These are phyloP conservation scores for Cladobotryum protrusum DNA, from an alignment of 2,329 filamentous ascomycete genomes.

Conservation along the genomic window DNA sequence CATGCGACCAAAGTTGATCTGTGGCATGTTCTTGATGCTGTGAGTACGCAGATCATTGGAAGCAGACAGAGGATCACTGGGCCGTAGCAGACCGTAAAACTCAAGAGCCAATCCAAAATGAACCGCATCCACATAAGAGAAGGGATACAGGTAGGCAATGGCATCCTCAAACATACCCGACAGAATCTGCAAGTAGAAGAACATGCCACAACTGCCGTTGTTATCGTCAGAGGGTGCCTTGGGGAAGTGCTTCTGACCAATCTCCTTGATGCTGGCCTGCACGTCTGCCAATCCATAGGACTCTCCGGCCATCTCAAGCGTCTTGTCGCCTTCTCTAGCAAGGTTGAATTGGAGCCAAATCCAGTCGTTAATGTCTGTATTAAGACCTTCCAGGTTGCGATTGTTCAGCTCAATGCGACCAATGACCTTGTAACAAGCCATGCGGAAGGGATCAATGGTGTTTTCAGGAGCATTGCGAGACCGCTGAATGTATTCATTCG, in stretches of 20 bases:
- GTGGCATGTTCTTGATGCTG: constrained; percentile 63
- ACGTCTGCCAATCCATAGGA: constrained; percentile 62
- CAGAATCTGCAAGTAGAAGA: constrained; percentile 86
- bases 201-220: constrained; percentile 76
- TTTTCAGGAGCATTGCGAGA: constrained; percentile 78
- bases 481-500: constrained; percentile 82
- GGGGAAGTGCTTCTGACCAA: constrained; percentile 85
- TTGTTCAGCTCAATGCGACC: constrained; percentile 67
- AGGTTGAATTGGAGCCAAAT: constrained; percentile 68
- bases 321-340: constrained; percentile 57
- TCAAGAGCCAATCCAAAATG: constrained; percentile 88
- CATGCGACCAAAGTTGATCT: constrained; percentile 92
- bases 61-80: constrained; percentile 70
- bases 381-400: constrained; percentile 56
- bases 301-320: constrained; percentile 59
- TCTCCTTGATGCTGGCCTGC: constrained; percentile 75
- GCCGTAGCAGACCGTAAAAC: constrained; percentile 83
- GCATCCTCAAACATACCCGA: constrained; percentile 93
- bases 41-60: constrained; percentile 63
- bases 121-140: constrained; percentile 87
- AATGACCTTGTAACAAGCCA: constrained; percentile 97
- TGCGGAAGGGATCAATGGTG: constrained; percentile 86
- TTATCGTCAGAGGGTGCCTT: constrained; percentile 70
- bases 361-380: constrained; percentile 63
- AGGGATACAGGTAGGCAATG: constrained; percentile 82